Conservation (phyloP, 257 asterid genomes). For the Nicotiana tabacum region DNA sequence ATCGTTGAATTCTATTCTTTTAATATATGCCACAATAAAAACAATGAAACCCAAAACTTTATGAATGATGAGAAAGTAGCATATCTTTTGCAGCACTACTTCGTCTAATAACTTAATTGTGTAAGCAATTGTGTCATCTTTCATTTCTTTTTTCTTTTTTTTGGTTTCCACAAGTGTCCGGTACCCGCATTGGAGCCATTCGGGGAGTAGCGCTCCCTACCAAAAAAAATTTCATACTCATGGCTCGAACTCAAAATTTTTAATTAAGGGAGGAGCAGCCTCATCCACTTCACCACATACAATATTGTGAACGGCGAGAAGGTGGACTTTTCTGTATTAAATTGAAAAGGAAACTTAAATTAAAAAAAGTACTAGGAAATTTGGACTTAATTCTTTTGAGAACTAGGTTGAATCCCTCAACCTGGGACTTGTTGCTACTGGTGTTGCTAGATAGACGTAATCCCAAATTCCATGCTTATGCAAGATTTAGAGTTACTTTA, state of each 20-base stretch:
- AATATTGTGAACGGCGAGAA: not conserved
- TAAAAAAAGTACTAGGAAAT: not conserved
- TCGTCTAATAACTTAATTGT: not conserved
- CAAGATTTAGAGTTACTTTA: not conserved
- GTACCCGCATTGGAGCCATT: too few species aligned
- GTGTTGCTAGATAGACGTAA: not conserved
- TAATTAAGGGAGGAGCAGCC: too few species aligned
- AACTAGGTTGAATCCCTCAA: not conserved
- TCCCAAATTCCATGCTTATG: not conserved
- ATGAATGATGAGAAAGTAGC: too few species aligned
- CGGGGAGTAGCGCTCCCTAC: too few species aligned
- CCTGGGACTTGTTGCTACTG: not conserved
- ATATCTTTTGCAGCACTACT: too few species aligned
- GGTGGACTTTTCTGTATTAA: not conserved
- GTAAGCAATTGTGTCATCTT: conserved; percentile 4
- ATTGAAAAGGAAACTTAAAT: not conserved
- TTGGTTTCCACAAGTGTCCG: too few species aligned
- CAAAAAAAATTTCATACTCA: too few species aligned
- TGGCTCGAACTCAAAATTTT: too few species aligned
- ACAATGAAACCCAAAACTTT: too few species aligned
- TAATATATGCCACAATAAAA: too few species aligned
- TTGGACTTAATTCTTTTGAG: not conserved
- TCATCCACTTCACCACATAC: not conserved
- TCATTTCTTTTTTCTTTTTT: too few species aligned
- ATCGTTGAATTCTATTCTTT: too few species aligned